phyloP scores from a whole-genome alignment of 2,329 filamentous ascomycete species.

The Madurella mycetomatis region DNA sequence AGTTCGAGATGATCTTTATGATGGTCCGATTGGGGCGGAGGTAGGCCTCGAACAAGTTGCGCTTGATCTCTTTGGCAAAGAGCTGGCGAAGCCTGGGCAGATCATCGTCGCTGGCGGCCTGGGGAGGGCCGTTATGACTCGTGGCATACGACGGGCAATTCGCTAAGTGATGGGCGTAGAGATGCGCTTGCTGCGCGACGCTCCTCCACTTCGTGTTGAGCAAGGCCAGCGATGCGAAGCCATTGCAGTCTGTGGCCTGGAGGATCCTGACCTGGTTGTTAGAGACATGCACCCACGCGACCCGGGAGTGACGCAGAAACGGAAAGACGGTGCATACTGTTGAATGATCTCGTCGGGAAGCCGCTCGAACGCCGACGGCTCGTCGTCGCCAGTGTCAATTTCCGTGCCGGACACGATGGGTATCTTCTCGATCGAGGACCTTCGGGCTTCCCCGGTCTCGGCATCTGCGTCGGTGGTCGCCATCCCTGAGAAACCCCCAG shows the following conservation, averaged over 20 bases:
- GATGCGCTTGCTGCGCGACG: slow-evolving; percentile 58
- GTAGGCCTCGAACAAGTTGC: slow-evolving; percentile 74
- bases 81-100: slow-evolving; percentile 58
- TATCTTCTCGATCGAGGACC: slow-evolving; percentile 34
- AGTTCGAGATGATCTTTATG: slow-evolving; percentile 77
- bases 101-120: slow-evolving; percentile 41
- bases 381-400: slow-evolving; percentile 14
- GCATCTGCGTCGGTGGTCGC: slow-evolving; percentile 17
- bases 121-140: slow-evolving; percentile 38
- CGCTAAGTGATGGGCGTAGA: slow-evolving; percentile 60
- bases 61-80: slow-evolving; percentile 67
- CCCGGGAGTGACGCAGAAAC: slow-evolving; percentile 5
- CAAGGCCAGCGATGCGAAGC: slow-evolving; percentile 62
- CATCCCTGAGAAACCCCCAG: slow-evolving; percentile 18
- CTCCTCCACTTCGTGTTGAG: slow-evolving; percentile 63
- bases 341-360: slow-evolving; percentile 67
- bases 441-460: slow-evolving; percentile 17
- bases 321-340: slow-evolving; percentile 46
- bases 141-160: slow-evolving; percentile 56
- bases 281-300: too few relatives aligned
- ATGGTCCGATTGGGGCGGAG: slow-evolving; percentile 65
- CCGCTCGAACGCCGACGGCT: slow-evolving; percentile 45
- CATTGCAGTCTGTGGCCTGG: slow-evolving; percentile 54
- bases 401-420: slow-evolving; percentile 27
- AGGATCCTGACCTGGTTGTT: slow-evolving; percentile 49